Evolutionary conservation across 176 grass and related monocot species (phyloP).

Genomic region (Phragmites australis): DNA sequence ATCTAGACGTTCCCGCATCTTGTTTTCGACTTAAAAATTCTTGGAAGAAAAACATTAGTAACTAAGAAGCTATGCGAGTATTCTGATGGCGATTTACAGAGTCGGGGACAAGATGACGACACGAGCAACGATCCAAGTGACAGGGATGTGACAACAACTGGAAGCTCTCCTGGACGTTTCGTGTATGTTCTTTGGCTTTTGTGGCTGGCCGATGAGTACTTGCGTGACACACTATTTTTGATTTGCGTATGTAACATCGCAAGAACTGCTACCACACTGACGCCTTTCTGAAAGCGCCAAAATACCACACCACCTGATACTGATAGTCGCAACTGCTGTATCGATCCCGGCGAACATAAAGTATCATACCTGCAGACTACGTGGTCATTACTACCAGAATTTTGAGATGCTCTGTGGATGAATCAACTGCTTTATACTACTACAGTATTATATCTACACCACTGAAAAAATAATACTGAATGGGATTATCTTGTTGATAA

Average conservation of each 20-base stretch:
- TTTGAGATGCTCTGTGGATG: not conserved
- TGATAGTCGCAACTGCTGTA: not conserved
- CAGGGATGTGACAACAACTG: slow-evolving; percentile 20
- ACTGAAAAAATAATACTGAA: not conserved
- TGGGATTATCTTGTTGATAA: not conserved
- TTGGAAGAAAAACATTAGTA: not conserved
- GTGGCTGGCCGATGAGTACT: not conserved
- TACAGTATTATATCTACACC: too few relatives aligned
- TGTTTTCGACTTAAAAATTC: not conserved
- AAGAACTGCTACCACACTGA: slow-evolving; percentile 2
- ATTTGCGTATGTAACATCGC: not conserved
- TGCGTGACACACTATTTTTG: not conserved
- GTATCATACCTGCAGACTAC: not conserved
- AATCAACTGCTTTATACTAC: not conserved
- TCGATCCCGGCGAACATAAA: not conserved
- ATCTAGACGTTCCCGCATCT: not conserved
- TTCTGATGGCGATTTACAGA: slow-evolving; percentile 18
- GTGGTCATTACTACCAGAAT: not conserved
- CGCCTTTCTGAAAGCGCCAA: slow-evolving; percentile 16
- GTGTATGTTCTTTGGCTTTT: slow-evolving; percentile 25
- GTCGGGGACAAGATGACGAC: not conserved
- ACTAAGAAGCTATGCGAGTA: not conserved
- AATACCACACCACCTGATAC: not conserved
- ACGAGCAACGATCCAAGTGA: not conserved
- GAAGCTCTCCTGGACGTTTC: not conserved